Base-by-base conservation (phyloP, 2,329 filamentous ascomycete genomes). In the Penicillium sp. region DNA sequence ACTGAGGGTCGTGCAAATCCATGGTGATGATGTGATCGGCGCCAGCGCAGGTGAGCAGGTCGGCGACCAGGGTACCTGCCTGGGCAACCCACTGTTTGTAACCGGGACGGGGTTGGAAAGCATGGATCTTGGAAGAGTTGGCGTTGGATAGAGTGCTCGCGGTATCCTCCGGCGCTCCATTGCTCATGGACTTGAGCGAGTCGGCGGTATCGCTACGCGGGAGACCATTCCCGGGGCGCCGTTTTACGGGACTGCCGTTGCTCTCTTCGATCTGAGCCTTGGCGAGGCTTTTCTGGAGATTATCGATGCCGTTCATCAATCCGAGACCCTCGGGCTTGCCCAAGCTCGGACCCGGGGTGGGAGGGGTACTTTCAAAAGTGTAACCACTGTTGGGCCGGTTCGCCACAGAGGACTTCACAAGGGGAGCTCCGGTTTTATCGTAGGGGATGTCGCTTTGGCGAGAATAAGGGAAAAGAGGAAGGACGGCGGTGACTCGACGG, bases 61-160 rank as follows among this genome's bases (percentile, higher is more conserved):
- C 92, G 44, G 94, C 94, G 42, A 99, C 89, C 51, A 99, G 82
- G 24, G 92, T 97, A 54, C 94, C 94, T 34, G 94, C 92, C 76
- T 97, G 94, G 18, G 94, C 94, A 58, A 99, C 93, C 94, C 94
- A 99, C 77, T 96, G 91, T 78, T 94, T 94, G 74, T 99, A 99
- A 44, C 94, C 94, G 7, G 92, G 90, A 69, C 93, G 92, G 17
- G 90, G 86, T 70, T 91, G 84, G 70, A 89, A 89, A 70, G 87
- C 80, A 64, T 80, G 80, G 51, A 79, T 80, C 53, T 79, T 80
- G 27, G 78, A 77, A 17, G 72, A 70, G 27, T 64, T 73, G 18
- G 72, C 69, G 30, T 64, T 73, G 47, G 82, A 78, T 13, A 77
- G 74, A 42, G 79, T 77, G 66, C 84, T 85, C 64, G 84, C 80